These are phyloP conservation scores for Ogataea saltuana DNA, from an alignment of 805 yeast species.

Conservation along the genomic window DNA sequence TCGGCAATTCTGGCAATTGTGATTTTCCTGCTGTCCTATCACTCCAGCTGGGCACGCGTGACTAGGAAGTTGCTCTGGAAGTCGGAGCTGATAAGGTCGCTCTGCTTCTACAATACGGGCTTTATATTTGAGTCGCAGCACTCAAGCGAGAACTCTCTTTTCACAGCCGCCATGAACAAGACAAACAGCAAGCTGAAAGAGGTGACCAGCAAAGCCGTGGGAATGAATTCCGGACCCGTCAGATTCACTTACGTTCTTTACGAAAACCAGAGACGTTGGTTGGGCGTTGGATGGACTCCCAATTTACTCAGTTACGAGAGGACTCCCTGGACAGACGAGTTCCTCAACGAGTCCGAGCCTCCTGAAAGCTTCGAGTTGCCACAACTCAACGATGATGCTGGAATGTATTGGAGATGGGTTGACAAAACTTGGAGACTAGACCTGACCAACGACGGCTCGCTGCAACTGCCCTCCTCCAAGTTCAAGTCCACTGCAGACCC, in stretches of 20 bases:
- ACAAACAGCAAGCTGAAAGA: slow-evolving; percentile 42
- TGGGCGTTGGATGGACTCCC: slow-evolving; percentile 97
- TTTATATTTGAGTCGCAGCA: slow-evolving; percentile 58
- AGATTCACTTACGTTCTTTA: slow-evolving; percentile 88
- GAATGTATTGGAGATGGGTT: slow-evolving; percentile 92
- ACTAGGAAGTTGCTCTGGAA: slow-evolving; percentile 86
- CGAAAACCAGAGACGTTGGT: slow-evolving; percentile 96
- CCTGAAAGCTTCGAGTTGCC: slow-evolving; percentile 82
- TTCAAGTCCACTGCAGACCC: slow-evolving; percentile 69
- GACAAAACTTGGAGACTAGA: slow-evolving; percentile 92
- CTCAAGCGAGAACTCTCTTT: slow-evolving; percentile 39
- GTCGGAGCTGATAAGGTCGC: slow-evolving; percentile 64
- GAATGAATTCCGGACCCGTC: slow-evolving; percentile 44
- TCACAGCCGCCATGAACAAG: slow-evolving; percentile 57
- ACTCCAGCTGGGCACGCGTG: slow-evolving; percentile 81
- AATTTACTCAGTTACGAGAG: slow-evolving; percentile 90
- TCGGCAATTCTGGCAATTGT: slow-evolving; percentile 61
- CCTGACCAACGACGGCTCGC: slow-evolving; percentile 82
- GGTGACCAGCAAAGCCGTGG: slow-evolving; percentile 20
- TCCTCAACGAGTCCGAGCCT: slow-evolving; percentile 78
- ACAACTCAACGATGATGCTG: slow-evolving; percentile 61
- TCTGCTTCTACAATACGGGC: slow-evolving; percentile 84
- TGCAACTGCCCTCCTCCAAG: slow-evolving; percentile 65
- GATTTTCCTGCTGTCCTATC: slow-evolving; percentile 69
- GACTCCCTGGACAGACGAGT: slow-evolving; percentile 97